Conservation (phyloP, 495 filamentous ascomycete genomes). For the Aspergillus biplanus region DNA sequence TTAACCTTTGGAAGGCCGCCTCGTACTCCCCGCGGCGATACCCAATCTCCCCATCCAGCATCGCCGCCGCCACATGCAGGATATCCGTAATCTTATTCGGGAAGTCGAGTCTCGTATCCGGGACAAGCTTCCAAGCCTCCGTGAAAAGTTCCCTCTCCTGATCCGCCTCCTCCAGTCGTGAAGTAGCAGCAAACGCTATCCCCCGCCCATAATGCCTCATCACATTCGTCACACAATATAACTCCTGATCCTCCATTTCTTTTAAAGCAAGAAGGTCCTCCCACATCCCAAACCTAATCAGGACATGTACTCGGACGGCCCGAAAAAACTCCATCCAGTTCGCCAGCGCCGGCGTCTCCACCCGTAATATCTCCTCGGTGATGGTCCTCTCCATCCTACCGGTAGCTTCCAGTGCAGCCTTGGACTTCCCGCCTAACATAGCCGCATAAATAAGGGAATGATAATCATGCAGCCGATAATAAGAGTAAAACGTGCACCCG, state of each 20-base stretch:
- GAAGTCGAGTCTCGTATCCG: neutral
- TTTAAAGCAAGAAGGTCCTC: conserved; percentile 53
- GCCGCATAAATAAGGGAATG: conserved; percentile 69
- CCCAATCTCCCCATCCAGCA: neutral
- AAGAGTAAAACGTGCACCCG: conserved; percentile 62
- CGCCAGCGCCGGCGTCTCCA: conserved; percentile 60
- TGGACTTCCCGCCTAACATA: conserved; percentile 65
- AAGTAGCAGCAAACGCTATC: conserved; percentile 60
- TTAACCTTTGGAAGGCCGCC: neutral
- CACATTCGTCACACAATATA: conserved; percentile 64
- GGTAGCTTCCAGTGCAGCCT: conserved; percentile 54
- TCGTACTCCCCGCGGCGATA: neutral
- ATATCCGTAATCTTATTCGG: neutral
- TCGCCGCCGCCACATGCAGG: neutral
- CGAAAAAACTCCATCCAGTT: conserved; percentile 68
- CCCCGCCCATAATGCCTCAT: conserved; percentile 64
- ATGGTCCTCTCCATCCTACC: conserved; percentile 54
- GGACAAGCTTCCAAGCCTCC: neutral
- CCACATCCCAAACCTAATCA: conserved; percentile 68
- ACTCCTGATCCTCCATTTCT: conserved; percentile 50
- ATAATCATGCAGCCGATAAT: conserved; percentile 66
- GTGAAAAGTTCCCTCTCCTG: neutral
- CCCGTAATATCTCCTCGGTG: conserved; percentile 55
- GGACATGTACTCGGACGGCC: conserved; percentile 60
- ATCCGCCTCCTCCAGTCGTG: neutral